Evolutionary conservation across 257 asterid species (phyloP), one percentile per base, ranked within the genome.

Genomic region (Paulownia fortunei): DNA sequence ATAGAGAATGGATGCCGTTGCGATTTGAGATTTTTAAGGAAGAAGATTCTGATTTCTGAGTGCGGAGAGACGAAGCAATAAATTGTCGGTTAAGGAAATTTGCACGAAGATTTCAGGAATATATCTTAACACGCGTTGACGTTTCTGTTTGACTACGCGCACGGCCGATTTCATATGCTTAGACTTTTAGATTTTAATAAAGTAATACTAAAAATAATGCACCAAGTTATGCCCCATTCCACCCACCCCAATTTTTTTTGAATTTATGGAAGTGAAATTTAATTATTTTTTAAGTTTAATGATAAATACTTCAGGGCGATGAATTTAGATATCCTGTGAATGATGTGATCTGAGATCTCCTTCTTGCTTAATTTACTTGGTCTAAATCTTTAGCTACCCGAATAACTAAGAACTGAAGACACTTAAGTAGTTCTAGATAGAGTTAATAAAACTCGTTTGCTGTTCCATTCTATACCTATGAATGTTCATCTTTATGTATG

Each of bases 51-150:
- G 23, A 39, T 9, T 24, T 44, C 30, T 2, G 30, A 37, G 55
- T 66, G 30, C 47, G 47, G 47, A 18, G 16, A 1, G 34, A 44
- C 2, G 60, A 52, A 19, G 6, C 8, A 0, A 72, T 23, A 6
- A 59, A 59, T 46, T 6, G 64, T 75, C 63, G 24, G 64, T 42
- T 44, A 10, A 1, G 79, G 52, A 39, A 56, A 56, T 37, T 21
- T 13, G 41, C 21, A 23, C 3, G 39, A 8, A 32, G 16, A 6
- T 26, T 47, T 51, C 12, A 5, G 46, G 49, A 21, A 72, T 10
- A 7, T 44, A 26, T 55, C 13, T 30, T 3, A 18, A 34, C 76
- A 34, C 82, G 82, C 72, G 70, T 81, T 77, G 76, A 72, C 76
- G 72, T 16, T 46, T 64, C 54, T 42, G 19, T 36, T 34, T 18